Evolutionary conservation across 352 stramenopile species (phyloP), one percentile per base, ranked within the genome.

Genomic region (Phytophthora vignae): DNA sequence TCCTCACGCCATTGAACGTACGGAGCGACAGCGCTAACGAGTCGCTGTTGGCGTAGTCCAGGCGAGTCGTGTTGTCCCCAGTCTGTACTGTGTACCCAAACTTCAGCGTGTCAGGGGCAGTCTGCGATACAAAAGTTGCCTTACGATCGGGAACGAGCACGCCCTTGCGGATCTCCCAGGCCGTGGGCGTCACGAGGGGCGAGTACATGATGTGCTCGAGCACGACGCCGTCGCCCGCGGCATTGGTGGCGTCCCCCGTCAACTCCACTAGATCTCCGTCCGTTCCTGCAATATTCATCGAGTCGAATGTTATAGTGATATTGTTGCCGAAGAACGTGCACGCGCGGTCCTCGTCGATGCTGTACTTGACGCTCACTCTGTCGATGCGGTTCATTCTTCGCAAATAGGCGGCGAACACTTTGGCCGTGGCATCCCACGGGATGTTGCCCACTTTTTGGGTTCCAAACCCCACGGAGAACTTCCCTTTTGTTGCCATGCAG

Each of bases 271-370:
- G 62, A 72, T 95, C 77, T 69, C 87, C 87, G 55, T 95, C 87
- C 6, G 55, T 58, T 27, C 84, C 83, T 31, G 75, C 74, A 22
- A 90, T 81, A 64, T 95, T 95, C 60, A 93, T 80, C 4, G 83
- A 90, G 55, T 93, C 85, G 67, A 92, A 95, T 1, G 85, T 91
- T 21, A 95, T 60, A 0, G 83, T 92, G 62, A 93, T 92, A 64
- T 92, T 92, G 67, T 93, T 95, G 27, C 87, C 87, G 48, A 91
- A 88, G 56, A 85, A 95, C n/a, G 85, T 91, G 60, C 87, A 93
- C 40, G 85, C 84, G 0, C 71, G 61, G 65, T 83, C 59, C 27
- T 89, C 87, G 14, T 83, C 73, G 36, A 92, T 89, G 29, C 72
- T 85, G 67, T 91, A 95, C 19, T 79, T 68, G 33, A 95, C 73